phyloP scores from a whole-genome alignment of 2,329 filamentous ascomycete genomes.

The Hortaea sp. region DNA sequence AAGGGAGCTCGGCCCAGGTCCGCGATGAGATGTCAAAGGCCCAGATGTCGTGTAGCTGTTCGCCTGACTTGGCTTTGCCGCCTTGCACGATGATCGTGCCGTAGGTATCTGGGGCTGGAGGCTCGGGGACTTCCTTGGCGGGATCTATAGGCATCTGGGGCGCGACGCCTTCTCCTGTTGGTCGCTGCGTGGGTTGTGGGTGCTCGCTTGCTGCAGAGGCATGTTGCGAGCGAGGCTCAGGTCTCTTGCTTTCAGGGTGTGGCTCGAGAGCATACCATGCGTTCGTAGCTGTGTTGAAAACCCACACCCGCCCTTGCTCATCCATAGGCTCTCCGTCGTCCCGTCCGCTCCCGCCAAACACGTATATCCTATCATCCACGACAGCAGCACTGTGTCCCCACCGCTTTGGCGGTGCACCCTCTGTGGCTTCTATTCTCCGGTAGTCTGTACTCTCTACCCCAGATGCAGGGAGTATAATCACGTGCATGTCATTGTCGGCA shows the following conservation, averaged over 20 bases:
- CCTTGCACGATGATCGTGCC: constrained; percentile 44
- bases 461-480: constrained; percentile 40
- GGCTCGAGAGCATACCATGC: constrained; percentile 33
- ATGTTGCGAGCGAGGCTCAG: constrained; percentile 24
- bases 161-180: constrained; percentile 14
- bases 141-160: constrained; percentile 34
- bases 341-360: constrained; percentile 30
- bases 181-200: constrained; percentile 25
- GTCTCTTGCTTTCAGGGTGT: constrained; percentile 13
- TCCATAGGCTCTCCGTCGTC: constrained; percentile 13
- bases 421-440: constrained; percentile 24
- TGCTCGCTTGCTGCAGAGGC: constrained; percentile 30
- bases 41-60: constrained; percentile 37
- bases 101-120: constrained; percentile 30
- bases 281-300: constrained; percentile 32
- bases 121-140: constrained; percentile 31
- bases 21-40: constrained; percentile 22
- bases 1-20: constrained; percentile 42
- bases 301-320: constrained; percentile 33
- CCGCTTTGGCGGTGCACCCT: constrained; percentile 28
- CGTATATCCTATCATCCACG: constrained; percentile 35
- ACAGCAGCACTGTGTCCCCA: constrained; percentile 34
- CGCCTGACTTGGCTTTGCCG: constrained; percentile 26
- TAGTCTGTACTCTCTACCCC: constrained; percentile 35
- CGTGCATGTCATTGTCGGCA: constrained; percentile 42